Conservation (phyloP, 176 grass and related monocot species). For the Stipa capillata region DNA sequence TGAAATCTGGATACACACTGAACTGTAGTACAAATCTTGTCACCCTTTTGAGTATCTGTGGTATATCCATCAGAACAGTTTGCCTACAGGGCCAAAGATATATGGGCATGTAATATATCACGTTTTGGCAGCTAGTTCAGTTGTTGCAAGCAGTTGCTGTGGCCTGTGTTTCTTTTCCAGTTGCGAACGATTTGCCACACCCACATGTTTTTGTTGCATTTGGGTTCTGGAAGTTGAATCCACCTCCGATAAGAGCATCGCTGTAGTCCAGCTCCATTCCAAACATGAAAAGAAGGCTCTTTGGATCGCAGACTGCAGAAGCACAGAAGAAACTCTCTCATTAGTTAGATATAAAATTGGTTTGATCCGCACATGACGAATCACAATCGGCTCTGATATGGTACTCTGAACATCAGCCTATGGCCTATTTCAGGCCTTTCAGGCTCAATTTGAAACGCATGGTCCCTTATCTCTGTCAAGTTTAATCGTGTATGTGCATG, state of each 20-base stretch:
- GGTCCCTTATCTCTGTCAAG: not conserved
- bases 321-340: not conserved
- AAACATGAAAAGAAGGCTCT: constrained; percentile 94
- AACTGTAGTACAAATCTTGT: not conserved
- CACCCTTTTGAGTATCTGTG: not conserved
- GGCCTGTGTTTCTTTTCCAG: constrained; percentile 45
- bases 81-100: not conserved
- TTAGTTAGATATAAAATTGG: not conserved
- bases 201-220: constrained; percentile 94
- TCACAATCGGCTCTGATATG: not conserved
- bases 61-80: not conserved
- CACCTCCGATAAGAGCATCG: constrained; percentile 72
- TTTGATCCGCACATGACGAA: not conserved
- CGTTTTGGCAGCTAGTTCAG: constrained; percentile 5
- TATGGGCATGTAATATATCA: not conserved
- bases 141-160: constrained; percentile 61
- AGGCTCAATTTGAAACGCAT: not conserved
- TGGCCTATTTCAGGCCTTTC: not conserved
- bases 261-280: constrained; percentile 98
- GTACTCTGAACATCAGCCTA: not conserved
- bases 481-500: not conserved
- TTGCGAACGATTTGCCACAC: constrained; percentile 88
- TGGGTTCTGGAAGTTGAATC: constrained; percentile 86
- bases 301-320: constrained; percentile 80
- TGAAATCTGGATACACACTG: constrained; percentile 1